Evolutionary conservation across 208 protist species (phyloP), one percentile per base, ranked within the genome.

Genomic region (Endotrypanum monterogeii): DNA sequence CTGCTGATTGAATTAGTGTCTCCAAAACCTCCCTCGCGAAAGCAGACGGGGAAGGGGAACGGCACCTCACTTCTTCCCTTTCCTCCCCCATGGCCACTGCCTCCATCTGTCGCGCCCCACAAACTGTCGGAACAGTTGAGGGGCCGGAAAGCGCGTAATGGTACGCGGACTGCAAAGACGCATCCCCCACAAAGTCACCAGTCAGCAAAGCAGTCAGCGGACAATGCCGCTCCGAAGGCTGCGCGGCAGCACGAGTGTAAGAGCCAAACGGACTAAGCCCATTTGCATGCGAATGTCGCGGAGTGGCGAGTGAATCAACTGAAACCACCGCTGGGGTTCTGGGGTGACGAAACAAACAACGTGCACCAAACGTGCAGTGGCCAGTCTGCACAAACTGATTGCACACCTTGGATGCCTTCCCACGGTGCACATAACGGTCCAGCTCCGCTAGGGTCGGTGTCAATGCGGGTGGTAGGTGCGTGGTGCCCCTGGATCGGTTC

Each of bases 271-370:
- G 25, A 37, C 3, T 28, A 37, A 41, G 62, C 37, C 20, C 37
- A 30, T 35, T 23, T 20, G n/a, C 57, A 23, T 5, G 8, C 11
- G 32, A 4, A 9, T 50, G 35, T 60, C 37, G 56, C 9, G 52
- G 37, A 9, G 30, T 37, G 7, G 35, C 35, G n/a, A 6, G 35
- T 11, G 1, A 28, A 16, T 6, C 25, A n/a, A 28, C 18, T 46
- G 50, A 23, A 18, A 35, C 28, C 25, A 11, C 48, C 35, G 54
- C 51, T 0, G 1, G 35, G 30, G 11, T 50, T 25, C 2, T 54
- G 16, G 62, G 48, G 80, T 96, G 92, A 63, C 93, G 89, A 67
- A 88, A 96, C 37, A 94, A 83, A 68, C 92, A 96, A 14, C 89
- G 86, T 16, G 89, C 83, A 12, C 92, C 92, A 71, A 88, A 95